phyloP scores from a whole-genome alignment of 1,139 yeast species.

The Yamadazyma diospyri region DNA sequence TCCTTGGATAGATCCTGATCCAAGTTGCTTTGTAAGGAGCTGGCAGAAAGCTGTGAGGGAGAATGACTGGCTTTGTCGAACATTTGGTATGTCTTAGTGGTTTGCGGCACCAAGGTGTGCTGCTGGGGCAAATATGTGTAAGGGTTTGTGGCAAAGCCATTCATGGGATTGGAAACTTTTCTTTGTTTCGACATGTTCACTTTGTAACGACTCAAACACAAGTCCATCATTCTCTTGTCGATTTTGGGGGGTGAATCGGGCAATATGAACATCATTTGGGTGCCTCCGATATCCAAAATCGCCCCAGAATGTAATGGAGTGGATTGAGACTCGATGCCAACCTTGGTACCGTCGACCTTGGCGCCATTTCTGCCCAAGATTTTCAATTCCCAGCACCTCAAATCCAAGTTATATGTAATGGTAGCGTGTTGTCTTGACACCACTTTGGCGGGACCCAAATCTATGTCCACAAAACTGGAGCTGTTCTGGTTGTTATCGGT shows the following conservation, averaged over 20 bases:
- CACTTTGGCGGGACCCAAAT: slow-evolving; percentile 94
- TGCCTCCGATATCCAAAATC: slow-evolving; percentile 89
- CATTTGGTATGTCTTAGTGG: slow-evolving; percentile 50
- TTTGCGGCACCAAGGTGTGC: slow-evolving; percentile 18
- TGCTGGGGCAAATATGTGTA: slow-evolving; percentile 19
- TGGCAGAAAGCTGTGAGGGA: slow-evolving; percentile 39
- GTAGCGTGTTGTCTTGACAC: slow-evolving; percentile 88
- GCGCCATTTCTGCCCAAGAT: slow-evolving; percentile 92
- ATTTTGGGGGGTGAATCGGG: slow-evolving; percentile 85
- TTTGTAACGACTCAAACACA: slow-evolving; percentile 33
- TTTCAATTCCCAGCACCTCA: slow-evolving; percentile 80
- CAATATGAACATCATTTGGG: slow-evolving; percentile 97
- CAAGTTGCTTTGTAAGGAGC: slow-evolving; percentile 43
- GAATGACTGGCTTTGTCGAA: slow-evolving; percentile 44
- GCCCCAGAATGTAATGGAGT: slow-evolving; percentile 78
- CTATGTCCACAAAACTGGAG: slow-evolving; percentile 62
- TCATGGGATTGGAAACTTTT: slow-evolving; percentile 6
- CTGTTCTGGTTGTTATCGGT: slow-evolving; percentile 45
- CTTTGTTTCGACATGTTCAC: slow-evolving; percentile 20
- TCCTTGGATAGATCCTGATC: slow-evolving; percentile 81
- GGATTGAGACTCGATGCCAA: slow-evolving; percentile 46
- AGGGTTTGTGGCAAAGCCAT: slow-evolving; percentile 6
- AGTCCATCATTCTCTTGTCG: slow-evolving; percentile 46
- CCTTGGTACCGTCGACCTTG: slow-evolving; percentile 71
- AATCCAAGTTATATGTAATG: slow-evolving; percentile 70